Evolutionary conservation across 345 rosid genomes (phyloP).

Genomic region (Schrenkiella parvula): DNA sequence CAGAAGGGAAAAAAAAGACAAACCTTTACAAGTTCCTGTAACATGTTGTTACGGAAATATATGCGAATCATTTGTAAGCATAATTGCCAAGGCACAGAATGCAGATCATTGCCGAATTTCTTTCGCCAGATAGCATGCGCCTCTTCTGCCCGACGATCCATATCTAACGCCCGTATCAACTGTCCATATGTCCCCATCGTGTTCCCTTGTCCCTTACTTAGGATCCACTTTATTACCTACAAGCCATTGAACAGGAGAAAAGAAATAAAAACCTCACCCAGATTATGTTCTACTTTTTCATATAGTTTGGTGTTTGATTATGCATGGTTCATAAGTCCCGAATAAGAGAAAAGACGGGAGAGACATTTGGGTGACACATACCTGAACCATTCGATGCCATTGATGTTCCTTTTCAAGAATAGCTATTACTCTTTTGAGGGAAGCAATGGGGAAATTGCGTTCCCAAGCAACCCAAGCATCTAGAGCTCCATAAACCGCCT

Average conservation of each 20-base stretch:
- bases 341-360: background rate
- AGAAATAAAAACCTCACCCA: background rate
- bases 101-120: constrained; percentile 70
- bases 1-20: background rate
- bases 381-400: constrained; percentile 92
- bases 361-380: constrained; percentile 17
- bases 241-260: background rate
- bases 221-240: constrained; percentile 96
- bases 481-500: constrained; percentile 81
- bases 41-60: constrained; percentile 84
- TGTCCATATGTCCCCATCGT: constrained; percentile 80
- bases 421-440: constrained; percentile 61
- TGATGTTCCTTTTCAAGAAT: constrained; percentile 79
- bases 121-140: constrained; percentile 80
- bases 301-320: background rate
- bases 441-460: constrained; percentile 69
- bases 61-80: constrained; percentile 69
- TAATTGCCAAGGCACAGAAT: constrained; percentile 88
- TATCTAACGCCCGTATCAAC: constrained; percentile 75
- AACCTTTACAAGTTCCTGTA: constrained; percentile 71
- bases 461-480: constrained; percentile 99
- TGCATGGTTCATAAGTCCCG: background rate
- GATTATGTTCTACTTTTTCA: background rate
- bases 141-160: constrained; percentile 87
- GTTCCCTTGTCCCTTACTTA: constrained; percentile 94